These are phyloP conservation scores for Sphaerobolus stellatus DNA, from an alignment of 1,284 basidiomycete genomes.

Conservation along the genomic window DNA sequence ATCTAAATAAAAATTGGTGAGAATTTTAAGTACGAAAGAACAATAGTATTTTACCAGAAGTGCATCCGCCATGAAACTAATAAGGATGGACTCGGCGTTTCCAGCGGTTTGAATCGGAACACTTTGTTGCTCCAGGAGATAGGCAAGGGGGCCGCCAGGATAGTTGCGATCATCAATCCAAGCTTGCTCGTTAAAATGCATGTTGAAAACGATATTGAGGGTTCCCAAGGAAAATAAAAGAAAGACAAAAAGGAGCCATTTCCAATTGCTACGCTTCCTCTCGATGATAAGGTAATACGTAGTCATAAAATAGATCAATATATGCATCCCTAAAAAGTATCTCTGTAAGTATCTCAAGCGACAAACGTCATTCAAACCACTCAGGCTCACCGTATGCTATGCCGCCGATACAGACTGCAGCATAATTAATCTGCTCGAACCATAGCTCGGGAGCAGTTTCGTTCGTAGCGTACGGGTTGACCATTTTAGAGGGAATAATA, in stretches of 20 bases:
- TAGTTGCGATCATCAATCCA: conserved; percentile 34
- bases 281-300: background rate
- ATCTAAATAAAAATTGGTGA: background rate
- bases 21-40: background rate
- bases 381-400: background rate
- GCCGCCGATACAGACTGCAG: background rate
- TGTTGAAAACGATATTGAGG: conserved; percentile 24
- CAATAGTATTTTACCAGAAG: background rate
- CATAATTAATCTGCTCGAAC: background rate
- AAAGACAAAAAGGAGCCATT: conserved; percentile 22
- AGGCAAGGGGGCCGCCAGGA: conserved; percentile 32
- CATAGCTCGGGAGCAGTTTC: background rate
- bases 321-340: background rate
- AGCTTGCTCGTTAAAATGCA: conserved; percentile 26
- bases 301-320: background rate
- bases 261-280: background rate
- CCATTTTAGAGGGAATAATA: too few species aligned
- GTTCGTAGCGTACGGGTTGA: conserved; percentile 1
- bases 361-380: background rate
- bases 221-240: conserved; percentile 29
- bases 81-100: background rate
- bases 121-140: conserved; percentile 5
- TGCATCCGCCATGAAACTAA: background rate
- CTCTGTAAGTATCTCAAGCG: background rate
- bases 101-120: background rate